A percentile compares a stretch with the other conserved stretches of the same genome.
Evolutionary conservation across 805 yeast genomes (phyloP).

Genomic region (Wickerhamiella hasegawae): DNA sequence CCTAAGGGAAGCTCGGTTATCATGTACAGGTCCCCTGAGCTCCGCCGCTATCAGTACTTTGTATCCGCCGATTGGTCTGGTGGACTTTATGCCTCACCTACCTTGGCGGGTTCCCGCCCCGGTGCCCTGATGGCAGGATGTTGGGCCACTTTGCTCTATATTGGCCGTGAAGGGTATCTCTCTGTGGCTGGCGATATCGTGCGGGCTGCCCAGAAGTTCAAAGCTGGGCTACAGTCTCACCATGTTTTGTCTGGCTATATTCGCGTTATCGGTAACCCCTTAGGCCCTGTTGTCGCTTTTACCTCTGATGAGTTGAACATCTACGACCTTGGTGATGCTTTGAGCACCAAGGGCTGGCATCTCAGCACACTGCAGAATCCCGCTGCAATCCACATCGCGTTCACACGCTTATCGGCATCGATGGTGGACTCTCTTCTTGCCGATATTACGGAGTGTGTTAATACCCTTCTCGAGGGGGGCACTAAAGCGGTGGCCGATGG

Average conservation of each 20-base stretch:
- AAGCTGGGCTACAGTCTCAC: constrained; percentile 27
- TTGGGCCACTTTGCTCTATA: constrained; percentile 78
- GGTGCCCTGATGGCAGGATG: constrained; percentile 97
- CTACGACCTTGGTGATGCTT: constrained; percentile 60
- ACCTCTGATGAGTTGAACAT: constrained; percentile 45
- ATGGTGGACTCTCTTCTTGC: constrained; percentile 43
- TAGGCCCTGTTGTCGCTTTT: constrained; percentile 69
- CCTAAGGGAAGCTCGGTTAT: constrained; percentile 92
- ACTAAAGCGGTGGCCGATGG: constrained; percentile 3
- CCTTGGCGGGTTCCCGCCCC: constrained; percentile 91
- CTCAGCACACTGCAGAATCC: constrained; percentile 76
- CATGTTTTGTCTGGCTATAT: constrained; percentile 33
- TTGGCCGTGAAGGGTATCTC: constrained; percentile 75
- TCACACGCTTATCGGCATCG: constrained; percentile 53
- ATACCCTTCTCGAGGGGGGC: constrained; percentile 24
- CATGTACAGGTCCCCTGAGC: constrained; percentile 59
- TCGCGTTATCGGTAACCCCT: constrained; percentile 66
- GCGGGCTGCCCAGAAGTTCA: constrained; percentile 42
- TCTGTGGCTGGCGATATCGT: constrained; percentile 54
- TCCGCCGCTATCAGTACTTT: constrained; percentile 73
- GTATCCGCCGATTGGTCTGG: constrained; percentile 79
- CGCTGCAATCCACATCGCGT: constrained; percentile 79
- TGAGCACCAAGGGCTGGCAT: constrained; percentile 73
- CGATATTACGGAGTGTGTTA: constrained; percentile 33
- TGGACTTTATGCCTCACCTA: constrained; percentile 92